Evolutionary conservation across 2,329 filamentous ascomycete species (phyloP).

Genomic region (Sarocladium oryzae): DNA sequence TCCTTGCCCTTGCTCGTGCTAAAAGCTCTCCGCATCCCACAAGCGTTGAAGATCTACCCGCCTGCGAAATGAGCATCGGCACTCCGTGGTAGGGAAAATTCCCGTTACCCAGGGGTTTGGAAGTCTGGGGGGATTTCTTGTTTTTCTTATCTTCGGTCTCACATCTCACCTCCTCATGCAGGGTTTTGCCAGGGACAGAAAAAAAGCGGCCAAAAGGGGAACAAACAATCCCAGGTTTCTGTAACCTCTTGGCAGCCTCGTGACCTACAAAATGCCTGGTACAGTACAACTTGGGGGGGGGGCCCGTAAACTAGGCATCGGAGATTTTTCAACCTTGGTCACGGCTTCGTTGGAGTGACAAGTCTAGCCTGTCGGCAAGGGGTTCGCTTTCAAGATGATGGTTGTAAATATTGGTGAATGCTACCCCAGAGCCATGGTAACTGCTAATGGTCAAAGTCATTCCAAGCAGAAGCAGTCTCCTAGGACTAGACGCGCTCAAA

Average conservation of each 20-base stretch:
- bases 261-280: neutral
- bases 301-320: too few species aligned
- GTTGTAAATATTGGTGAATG: neutral
- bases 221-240: too few species aligned
- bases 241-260: neutral
- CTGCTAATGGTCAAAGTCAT: neutral
- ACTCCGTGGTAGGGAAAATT: neutral
- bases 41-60: conserved; percentile 5
- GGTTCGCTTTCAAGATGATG: too few species aligned
- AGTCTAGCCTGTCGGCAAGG: too few species aligned
- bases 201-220: too few species aligned
- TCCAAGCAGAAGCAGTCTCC: neutral
- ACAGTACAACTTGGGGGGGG: neutral
- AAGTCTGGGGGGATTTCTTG: neutral
- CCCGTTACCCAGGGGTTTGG: too few species aligned
- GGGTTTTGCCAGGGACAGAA: too few species aligned
- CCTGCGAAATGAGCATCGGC: conserved; percentile 4
- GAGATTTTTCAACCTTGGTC: neutral
- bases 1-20: too few species aligned
- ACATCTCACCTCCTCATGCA: too few species aligned
- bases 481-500: too few species aligned
- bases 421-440: neutral
- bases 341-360: neutral
- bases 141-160: too few species aligned
- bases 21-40: too few species aligned